Base-by-base conservation (phyloP, 805 yeast genomes). In the Pichia scutulata region DNA sequence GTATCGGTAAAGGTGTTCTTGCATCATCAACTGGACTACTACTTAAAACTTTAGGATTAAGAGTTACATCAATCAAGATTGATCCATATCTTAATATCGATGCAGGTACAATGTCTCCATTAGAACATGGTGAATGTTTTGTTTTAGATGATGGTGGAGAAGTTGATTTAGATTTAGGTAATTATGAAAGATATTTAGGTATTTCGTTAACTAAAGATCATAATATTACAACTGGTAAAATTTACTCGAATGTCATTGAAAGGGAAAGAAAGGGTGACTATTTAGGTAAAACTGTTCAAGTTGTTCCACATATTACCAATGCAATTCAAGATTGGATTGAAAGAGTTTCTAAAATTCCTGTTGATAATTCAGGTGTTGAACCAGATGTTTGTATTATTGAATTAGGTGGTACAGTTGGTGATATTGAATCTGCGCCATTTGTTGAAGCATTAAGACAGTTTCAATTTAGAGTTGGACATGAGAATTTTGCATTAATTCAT, bases 311-410 rank as follows among this genome's bases (percentile, higher is more conserved):
- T 68, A 78, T 93, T 59, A 93, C 99, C 57, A 87, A 86, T 60
- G 97, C 96, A 26, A 93, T 93, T 65, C 99, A 93, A 74, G 97
- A 90, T 57, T 93, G 99, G 99, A 85, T 93, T 59, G 98, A 93
- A 74, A 77, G 86, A 54, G 98, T 93, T 45, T 79, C 97, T 42
- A 80, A 76, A 58, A 77, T 92, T 52, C 97, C 99, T 18, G 99
- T 93, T 53, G 99, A 93, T 68, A 76, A 80, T 51, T 78, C 90
- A 37, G 95, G 93, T 49, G 75, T 82, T 66, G 85, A 82, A 62
- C 99, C 99, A 33, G 98, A 93, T 60, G 86, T 93, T 48, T 93
- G 99, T 77, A 89, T 93, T 65, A 83, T 93, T 57, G 99, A 92
- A 74, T 78, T 93, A 53, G 99, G 99, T 68, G 99, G 99, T 68